A percentile compares a stretch with the other conserved stretches of the same genome.
phyloP scores from a whole-genome alignment of 441 rosid genomes.

The Hura crepitans region DNA sequence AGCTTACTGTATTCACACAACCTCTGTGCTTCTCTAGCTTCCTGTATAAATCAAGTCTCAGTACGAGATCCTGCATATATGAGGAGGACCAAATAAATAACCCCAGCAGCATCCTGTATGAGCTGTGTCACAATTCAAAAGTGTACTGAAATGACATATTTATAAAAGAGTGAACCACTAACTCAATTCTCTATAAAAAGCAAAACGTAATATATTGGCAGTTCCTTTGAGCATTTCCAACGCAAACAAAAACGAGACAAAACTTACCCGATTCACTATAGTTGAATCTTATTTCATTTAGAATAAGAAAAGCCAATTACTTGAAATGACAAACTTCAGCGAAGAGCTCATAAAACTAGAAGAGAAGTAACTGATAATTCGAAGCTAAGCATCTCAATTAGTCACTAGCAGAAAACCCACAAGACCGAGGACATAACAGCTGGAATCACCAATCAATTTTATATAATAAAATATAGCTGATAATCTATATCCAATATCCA shows the following conservation, averaged over 20 bases:
- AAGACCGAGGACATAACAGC: background rate
- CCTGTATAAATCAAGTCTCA: slow-evolving; percentile 54
- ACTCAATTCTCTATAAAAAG: background rate
- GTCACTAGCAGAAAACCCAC: background rate
- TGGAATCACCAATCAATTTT: background rate
- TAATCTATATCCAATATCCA: background rate
- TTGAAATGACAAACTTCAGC: too few species aligned
- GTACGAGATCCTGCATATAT: slow-evolving; percentile 54
- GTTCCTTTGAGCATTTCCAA: background rate
- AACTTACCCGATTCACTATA: background rate
- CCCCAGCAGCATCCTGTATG: background rate
- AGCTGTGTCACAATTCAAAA: background rate
- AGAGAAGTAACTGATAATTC: too few species aligned
- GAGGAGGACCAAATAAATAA: background rate
- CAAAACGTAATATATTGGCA: background rate
- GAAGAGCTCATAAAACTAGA: too few species aligned
- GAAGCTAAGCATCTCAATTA: too few species aligned
- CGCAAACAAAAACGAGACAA: background rate
- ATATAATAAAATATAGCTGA: background rate
- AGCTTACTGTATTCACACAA: slow-evolving; percentile 78
- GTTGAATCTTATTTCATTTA: background rate
- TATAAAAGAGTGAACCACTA: too few species aligned
- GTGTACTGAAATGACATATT: too few species aligned
- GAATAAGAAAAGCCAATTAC: background rate
- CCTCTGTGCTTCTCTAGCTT: slow-evolving; percentile 79